Evolutionary conservation across 2,329 filamentous ascomycete genomes (phyloP).

Genomic region (Thielaviopsis musarum): DNA sequence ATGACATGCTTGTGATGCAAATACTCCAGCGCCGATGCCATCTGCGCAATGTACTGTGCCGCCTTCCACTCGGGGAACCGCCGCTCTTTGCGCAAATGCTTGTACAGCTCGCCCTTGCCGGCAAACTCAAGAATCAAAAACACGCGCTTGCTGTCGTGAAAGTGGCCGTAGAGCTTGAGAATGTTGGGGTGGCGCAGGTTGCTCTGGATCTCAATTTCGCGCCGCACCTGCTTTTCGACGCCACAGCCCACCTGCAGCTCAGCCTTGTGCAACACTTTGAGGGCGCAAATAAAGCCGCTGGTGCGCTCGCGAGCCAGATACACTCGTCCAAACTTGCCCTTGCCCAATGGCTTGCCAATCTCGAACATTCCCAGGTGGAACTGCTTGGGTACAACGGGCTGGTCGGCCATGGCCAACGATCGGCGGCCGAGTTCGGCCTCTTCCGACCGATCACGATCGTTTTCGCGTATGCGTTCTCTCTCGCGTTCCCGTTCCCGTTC

Average conservation of each 20-base stretch:
- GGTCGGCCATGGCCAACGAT: conserved; percentile 36
- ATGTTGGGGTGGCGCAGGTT: conserved; percentile 79
- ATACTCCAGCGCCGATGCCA: conserved; percentile 79
- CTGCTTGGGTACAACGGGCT: conserved; percentile 40
- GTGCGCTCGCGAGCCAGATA: conserved; percentile 69
- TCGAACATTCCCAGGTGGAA: conserved; percentile 92
- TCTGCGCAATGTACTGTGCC: conserved; percentile 74
- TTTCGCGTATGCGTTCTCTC: conserved; percentile 1
- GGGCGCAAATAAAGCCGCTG: conserved; percentile 67
- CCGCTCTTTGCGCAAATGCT: conserved; percentile 62
- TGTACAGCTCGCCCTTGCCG: conserved; percentile 74
- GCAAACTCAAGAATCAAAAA: conserved; percentile 81
- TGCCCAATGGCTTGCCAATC: conserved; percentile 70
- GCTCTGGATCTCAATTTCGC: conserved; percentile 80
- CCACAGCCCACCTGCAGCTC: conserved; percentile 54
- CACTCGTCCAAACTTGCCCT: conserved; percentile 76
- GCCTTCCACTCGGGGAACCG: conserved; percentile 76
- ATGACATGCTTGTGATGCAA: conserved; percentile 95
- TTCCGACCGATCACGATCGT: conserved; percentile 32
- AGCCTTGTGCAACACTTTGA: conserved; percentile 75
- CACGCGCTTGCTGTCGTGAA: conserved; percentile 76
- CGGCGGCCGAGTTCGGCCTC: conserved; percentile 36
- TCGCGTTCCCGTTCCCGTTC: conserved; percentile 2
- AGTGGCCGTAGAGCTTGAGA: conserved; percentile 68
- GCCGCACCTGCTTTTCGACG: conserved; percentile 73